phyloP scores from a whole-genome alignment of 2,329 filamentous ascomycete genomes.

The Ophiocordyceps camponoti-saundersi region DNA sequence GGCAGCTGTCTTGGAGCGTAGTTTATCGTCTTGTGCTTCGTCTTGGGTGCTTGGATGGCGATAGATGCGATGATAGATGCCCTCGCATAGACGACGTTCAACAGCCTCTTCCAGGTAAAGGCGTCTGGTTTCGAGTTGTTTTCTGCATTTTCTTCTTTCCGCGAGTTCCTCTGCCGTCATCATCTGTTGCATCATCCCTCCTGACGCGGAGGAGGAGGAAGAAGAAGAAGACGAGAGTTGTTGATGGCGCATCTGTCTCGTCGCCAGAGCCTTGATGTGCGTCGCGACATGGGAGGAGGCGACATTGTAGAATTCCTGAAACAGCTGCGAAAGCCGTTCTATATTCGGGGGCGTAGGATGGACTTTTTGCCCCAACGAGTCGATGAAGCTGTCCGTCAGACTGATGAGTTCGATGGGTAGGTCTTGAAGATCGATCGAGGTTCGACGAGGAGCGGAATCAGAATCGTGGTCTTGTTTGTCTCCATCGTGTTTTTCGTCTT shows the following conservation, averaged over 20 bases:
- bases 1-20: slow-evolving; percentile 85
- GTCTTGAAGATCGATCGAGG: slow-evolving; percentile 63
- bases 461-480: background rate
- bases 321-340: slow-evolving; percentile 67
- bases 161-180: slow-evolving; percentile 74
- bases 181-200: slow-evolving; percentile 58
- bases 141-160: slow-evolving; percentile 61
- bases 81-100: slow-evolving; percentile 70
- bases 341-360: slow-evolving; percentile 71
- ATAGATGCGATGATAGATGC: slow-evolving; percentile 77
- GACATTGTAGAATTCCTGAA: slow-evolving; percentile 83
- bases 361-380: slow-evolving; percentile 74
- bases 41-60: slow-evolving; percentile 83
- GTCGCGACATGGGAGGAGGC: slow-evolving; percentile 72
- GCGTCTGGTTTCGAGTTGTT: slow-evolving; percentile 61
- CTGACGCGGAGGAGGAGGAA: slow-evolving; percentile 30
- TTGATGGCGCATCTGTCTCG: slow-evolving; percentile 52
- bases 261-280: slow-evolving; percentile 67
- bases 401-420: slow-evolving; percentile 88
- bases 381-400: slow-evolving; percentile 82
- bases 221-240: slow-evolving; percentile 38
- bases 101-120: slow-evolving; percentile 75
- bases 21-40: slow-evolving; percentile 84
- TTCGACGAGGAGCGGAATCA: slow-evolving; percentile 10
- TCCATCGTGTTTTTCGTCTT: background rate